Percentiles rank a stretch among this genome's conserved stretches.
phyloP scores from a whole-genome alignment of 768 basidiomycete species.

The Favolaschia claudopus region DNA sequence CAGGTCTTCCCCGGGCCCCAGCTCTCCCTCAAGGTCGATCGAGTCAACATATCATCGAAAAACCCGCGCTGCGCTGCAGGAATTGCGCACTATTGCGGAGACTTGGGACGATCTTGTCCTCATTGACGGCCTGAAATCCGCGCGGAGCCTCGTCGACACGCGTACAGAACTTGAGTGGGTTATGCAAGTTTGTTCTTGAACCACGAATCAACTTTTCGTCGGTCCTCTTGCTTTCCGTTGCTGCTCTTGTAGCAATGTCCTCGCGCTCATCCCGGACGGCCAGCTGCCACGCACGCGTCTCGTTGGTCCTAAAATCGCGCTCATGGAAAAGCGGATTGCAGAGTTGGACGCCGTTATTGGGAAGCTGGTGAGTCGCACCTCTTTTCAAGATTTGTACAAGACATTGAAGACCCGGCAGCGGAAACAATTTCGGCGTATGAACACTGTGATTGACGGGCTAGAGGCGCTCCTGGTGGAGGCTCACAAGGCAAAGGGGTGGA shows the following conservation, averaged over 20 bases:
- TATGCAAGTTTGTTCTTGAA: too few species aligned
- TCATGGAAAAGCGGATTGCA: conserved; percentile 71
- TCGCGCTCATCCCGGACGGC: conserved; percentile 61
- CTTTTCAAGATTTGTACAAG: neutral
- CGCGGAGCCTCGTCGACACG: conserved; percentile 73
- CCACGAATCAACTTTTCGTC: neutral
- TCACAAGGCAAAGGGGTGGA: conserved; percentile 72
- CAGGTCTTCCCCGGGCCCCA: conserved; percentile 40
- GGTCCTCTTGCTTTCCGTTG: conserved; percentile 11
- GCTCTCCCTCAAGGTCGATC: conserved; percentile 56
- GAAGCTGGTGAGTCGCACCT: conserved; percentile 65
- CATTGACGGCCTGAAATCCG: conserved; percentile 81
- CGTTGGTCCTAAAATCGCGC: conserved; percentile 68
- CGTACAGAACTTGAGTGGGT: conserved; percentile 88
- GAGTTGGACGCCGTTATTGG: conserved; percentile 64
- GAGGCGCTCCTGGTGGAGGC: conserved; percentile 74
- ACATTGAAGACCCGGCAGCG: conserved; percentile 47
- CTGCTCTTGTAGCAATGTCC: conserved; percentile 60
- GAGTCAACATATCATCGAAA: conserved; percentile 88
- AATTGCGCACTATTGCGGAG: conserved; percentile 65
- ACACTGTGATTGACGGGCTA: conserved; percentile 64
- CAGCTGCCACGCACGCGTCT: conserved; percentile 66
- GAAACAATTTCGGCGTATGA: conserved; percentile 77
- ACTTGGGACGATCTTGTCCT: conserved; percentile 89
- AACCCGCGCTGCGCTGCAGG: conserved; percentile 70